phyloP scores from a whole-genome alignment of 495 filamentous ascomycete genomes.

The Talaromyces wortmannii region DNA sequence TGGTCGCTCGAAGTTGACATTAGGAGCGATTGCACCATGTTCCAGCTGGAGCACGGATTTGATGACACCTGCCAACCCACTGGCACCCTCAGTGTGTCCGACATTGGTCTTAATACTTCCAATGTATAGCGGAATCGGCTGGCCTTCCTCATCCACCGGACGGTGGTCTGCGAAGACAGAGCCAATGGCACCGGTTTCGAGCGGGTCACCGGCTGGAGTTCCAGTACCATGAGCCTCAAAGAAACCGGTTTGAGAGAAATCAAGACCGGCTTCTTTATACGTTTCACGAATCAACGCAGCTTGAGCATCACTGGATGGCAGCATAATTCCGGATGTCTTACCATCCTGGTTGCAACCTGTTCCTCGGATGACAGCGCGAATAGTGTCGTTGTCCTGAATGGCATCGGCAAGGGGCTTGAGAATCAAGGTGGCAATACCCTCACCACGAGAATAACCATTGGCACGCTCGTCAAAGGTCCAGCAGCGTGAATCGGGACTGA shows the following conservation, averaged over 20 bases:
- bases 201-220: conserved; percentile 7
- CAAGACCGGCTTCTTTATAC: conserved; percentile 19
- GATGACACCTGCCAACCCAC: conserved; percentile 15
- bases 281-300: conserved; percentile 12
- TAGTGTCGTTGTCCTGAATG: conserved; percentile 23
- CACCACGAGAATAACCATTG: conserved; percentile 30
- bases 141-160: background rate
- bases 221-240: conserved; percentile 38
- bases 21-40: conserved; percentile 13
- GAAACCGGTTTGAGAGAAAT: conserved; percentile 10
- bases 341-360: conserved; percentile 40
- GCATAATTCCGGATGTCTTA: conserved; percentile 14
- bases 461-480: conserved; percentile 24
- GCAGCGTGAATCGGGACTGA: conserved; percentile 25
- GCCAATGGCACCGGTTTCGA: conserved; percentile 2
- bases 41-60: conserved; percentile 19
- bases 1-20: conserved; percentile 8
- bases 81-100: conserved; percentile 21
- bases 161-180: conserved; percentile 17
- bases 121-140: conserved; percentile 6
- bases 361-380: conserved; percentile 31
- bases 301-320: conserved; percentile 17
- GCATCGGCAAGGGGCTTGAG: conserved; percentile 32
- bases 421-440: conserved; percentile 24
- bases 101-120: conserved; percentile 33